Conservation (phyloP, 106 monocot species). For the Dioscorea alata region DNA sequence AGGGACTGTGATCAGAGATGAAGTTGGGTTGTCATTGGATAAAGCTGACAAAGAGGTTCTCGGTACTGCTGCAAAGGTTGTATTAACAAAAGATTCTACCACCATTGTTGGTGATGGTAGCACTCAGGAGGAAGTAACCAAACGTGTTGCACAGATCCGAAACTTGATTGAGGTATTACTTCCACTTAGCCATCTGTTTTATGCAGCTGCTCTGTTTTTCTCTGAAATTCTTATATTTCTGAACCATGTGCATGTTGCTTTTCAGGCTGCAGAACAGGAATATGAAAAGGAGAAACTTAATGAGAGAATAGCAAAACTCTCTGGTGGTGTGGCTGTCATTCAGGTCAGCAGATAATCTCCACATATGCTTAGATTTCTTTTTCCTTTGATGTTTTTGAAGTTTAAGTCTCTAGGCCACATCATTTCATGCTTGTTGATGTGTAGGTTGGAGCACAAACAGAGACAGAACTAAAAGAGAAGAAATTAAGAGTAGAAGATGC, state of each 20-base stretch:
- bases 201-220: background rate
- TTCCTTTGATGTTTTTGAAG: no score
- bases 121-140: conserved; percentile 36
- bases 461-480: conserved; percentile 47
- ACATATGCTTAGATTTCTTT: background rate
- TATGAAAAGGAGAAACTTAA: conserved; percentile 49
- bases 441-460: conserved; percentile 49
- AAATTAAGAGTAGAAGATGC: conserved; percentile 48
- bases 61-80: conserved; percentile 45
- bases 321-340: conserved; percentile 50
- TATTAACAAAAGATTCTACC: conserved; percentile 39
- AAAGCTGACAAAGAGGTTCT: conserved; percentile 44
- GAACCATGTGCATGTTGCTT: background rate
- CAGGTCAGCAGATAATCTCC: conserved; percentile 12
- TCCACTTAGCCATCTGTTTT: background rate
- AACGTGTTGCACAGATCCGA: conserved; percentile 37
- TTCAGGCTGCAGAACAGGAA: conserved; percentile 39
- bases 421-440: background rate
- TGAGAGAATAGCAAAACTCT: conserved; percentile 43
- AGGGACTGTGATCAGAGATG: conserved; percentile 45
- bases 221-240: background rate
- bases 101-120: conserved; percentile 48
- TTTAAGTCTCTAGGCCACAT: no score
- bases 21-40: conserved; percentile 41
- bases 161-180: conserved; percentile 36